Percentiles rank a stretch among this genome's conserved stretches.
Evolutionary conservation across 169 alveolate genomes (phyloP).

Genomic region (Plasmodium vivax): DNA sequence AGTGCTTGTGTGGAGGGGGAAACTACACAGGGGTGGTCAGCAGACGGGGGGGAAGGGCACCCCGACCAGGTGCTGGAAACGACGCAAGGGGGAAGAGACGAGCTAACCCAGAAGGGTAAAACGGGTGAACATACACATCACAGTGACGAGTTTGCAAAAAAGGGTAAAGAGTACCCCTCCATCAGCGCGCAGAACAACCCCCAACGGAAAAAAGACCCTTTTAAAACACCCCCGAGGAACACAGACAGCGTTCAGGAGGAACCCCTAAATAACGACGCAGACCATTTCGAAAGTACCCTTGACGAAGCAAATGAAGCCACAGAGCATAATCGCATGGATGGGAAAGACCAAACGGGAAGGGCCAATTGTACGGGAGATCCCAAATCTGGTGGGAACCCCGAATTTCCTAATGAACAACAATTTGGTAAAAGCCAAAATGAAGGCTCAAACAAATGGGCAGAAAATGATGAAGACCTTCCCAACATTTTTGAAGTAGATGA

Average conservation of each 20-base stretch:
- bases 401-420: not conserved
- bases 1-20: not conserved
- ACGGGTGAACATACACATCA: not conserved
- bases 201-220: not conserved
- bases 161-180: not conserved
- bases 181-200: not conserved
- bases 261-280: not conserved
- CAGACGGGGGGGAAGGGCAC: not conserved
- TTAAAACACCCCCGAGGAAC: not conserved
- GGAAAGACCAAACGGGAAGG: not conserved
- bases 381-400: not conserved
- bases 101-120: not conserved
- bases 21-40: not conserved
- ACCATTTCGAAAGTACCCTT: not conserved
- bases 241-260: not conserved
- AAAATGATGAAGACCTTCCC: conserved; percentile 73
- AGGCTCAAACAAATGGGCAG: conserved; percentile 8
- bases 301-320: not conserved
- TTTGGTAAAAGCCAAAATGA: not conserved
- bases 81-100: not conserved
- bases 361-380: not conserved
- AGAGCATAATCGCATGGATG: not conserved
- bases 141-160: not conserved
- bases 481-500: conserved; percentile 71
- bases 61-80: not conserved